Base-by-base conservation (phyloP, 208 protist species). In the Leishmania tropica region DNA sequence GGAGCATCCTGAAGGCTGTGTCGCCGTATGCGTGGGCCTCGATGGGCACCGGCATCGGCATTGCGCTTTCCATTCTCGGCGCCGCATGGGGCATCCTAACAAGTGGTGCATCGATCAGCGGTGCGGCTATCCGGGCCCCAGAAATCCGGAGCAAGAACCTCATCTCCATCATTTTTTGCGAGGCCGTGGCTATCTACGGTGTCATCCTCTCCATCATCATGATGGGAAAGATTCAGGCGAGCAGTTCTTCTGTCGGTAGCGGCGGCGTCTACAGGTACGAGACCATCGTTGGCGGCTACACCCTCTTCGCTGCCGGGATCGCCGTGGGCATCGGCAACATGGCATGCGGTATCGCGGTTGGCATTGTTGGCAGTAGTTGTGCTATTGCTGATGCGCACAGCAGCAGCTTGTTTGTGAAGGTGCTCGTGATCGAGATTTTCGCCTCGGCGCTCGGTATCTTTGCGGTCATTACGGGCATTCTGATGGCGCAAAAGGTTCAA, bases 181-280 rank as follows among this genome's bases (percentile, higher is more conserved):
- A 99, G 89, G 99, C 99, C 58, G 98, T 99, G 1, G 99, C 98
- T 65, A 99, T 99, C 80, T 99, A 99, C 91, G 99, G 99, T 70
- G 99, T 99, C 80, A 99, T 99, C 86, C 94, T 99, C 42, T 97
- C 99, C 54, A 99, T 99, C 91, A 99, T 99, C 65, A 96, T 99
- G 92, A 96, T 96, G 88, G 96, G 95, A 42, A 98, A 98, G 84
- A 89, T 98, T 67, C 90, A 94, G 75, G 87, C 90, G 31, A 92
- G 87, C 71, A 88, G 28, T n/a, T 78, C 76, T 48, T 87, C 84
- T 48, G 80, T 97, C 31, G 73, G 86, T 81, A 75, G 83, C 21
- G 82, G 1, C 42, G 91, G 92, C 54, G 62, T 73, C 15, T 94
- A 93, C 82, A 81, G 68, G 3, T 96, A 94, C 80, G 75, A 65